phyloP scores from a whole-genome alignment of 176 grass and related monocot genomes.

The Triticum timopheevii region DNA sequence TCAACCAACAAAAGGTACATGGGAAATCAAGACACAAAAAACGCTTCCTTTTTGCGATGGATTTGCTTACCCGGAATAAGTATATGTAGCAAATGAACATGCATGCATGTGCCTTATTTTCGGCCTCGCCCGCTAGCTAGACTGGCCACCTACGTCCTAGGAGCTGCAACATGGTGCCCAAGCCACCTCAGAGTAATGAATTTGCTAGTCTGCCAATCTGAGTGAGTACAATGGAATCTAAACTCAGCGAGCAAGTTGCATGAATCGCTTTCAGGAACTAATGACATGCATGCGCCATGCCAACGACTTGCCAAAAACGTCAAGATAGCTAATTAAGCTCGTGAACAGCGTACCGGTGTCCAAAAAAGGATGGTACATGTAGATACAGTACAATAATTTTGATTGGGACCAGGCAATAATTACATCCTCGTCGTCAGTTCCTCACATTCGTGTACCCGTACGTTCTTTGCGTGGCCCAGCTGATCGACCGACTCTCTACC shows the following conservation, averaged over 20 bases:
- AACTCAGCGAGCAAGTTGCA: not conserved
- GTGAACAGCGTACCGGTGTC: not conserved
- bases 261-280: not conserved
- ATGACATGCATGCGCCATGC: not conserved
- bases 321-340: not conserved
- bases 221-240: not conserved
- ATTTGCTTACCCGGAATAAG: no score
- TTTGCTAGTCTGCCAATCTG: not conserved
- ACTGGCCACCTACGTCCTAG: not conserved
- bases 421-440: not conserved
- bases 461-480: not conserved
- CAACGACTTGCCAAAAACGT: constrained; percentile 40
- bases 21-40: not conserved
- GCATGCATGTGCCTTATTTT: not conserved
- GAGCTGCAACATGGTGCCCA: not conserved
- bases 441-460: not conserved
- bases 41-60: no score
- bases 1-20: not conserved
- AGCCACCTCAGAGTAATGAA: not conserved
- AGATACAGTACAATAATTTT: not conserved
- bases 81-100: not conserved
- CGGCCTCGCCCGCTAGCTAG: not conserved
- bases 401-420: not conserved
- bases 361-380: not conserved
- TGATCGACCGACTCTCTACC: not conserved